These are phyloP conservation scores for Ceratocystis variospora DNA, from an alignment of 2,329 filamentous ascomycete species.

Conservation along the genomic window DNA sequence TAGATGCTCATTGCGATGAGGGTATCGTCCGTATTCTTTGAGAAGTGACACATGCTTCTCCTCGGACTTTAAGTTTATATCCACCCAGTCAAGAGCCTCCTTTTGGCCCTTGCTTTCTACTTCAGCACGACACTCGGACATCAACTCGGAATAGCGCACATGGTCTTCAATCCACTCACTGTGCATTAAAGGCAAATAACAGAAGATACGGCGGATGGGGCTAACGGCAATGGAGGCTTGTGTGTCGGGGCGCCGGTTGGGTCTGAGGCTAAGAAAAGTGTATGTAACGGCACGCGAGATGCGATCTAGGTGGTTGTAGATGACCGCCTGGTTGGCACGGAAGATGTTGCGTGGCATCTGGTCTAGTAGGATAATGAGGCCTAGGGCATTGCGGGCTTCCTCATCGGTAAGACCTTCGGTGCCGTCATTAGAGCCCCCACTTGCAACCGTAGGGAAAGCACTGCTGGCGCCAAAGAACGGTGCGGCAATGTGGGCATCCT, in stretches of 20 bases:
- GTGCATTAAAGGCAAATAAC: slow-evolving; percentile 48
- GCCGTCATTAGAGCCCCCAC: neutral
- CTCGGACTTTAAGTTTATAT: slow-evolving; percentile 22
- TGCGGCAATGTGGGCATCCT: slow-evolving; percentile 11
- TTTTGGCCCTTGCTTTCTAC: slow-evolving; percentile 23
- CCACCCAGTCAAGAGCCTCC: slow-evolving; percentile 20
- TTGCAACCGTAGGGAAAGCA: neutral
- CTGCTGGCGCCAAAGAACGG: slow-evolving; percentile 14
- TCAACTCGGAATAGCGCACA: slow-evolving; percentile 26
- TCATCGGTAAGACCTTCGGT: slow-evolving; percentile 6
- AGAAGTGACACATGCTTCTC: slow-evolving; percentile 38
- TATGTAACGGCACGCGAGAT: slow-evolving; percentile 34
- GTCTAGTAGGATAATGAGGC: slow-evolving; percentile 44
- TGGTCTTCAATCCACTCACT: slow-evolving; percentile 38
- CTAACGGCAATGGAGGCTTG: slow-evolving; percentile 26
- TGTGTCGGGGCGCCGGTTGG: slow-evolving; percentile 10
- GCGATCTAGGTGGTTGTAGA: slow-evolving; percentile 44
- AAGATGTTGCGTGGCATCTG: slow-evolving; percentile 50
- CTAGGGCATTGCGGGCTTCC: slow-evolving; percentile 30
- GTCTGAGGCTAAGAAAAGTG: slow-evolving; percentile 24
- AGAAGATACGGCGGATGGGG: slow-evolving; percentile 37
- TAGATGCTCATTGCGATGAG: slow-evolving; percentile 41
- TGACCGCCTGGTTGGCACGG: slow-evolving; percentile 34
- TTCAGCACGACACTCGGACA: slow-evolving; percentile 25
- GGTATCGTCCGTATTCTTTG: slow-evolving; percentile 43